These are phyloP conservation scores for Chenopodium quinoa DNA, from an alignment of 148 eudicot species.

Conservation along the genomic window DNA sequence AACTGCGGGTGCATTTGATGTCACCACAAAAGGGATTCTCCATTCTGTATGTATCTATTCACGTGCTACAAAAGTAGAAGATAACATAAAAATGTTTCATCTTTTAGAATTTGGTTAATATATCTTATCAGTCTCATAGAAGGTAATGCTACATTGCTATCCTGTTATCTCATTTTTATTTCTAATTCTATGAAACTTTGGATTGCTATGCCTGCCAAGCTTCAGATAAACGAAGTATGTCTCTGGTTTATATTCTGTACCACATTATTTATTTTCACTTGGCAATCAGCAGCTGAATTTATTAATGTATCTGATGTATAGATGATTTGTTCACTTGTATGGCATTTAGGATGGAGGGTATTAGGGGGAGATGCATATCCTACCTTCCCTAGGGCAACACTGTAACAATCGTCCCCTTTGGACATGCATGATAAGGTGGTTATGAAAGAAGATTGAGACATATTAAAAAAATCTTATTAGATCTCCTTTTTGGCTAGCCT, in stretches of 20 bases:
- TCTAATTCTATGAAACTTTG: background rate
- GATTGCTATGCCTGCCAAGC: background rate
- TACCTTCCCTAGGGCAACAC: no score
- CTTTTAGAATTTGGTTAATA: background rate
- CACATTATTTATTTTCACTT: background rate
- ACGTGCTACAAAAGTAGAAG: background rate
- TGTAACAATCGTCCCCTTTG: no score
- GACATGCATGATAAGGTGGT: no score
- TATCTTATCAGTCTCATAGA: background rate
- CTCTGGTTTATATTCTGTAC: background rate
- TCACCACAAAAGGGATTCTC: conserved; percentile 97
- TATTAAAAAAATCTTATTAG: no score
- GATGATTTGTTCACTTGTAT: background rate
- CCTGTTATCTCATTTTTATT: background rate
- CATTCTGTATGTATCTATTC: conserved; percentile 62
- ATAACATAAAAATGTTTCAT: background rate
- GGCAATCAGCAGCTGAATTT: no score
- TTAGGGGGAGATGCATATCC: background rate
- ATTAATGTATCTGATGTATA: background rate
- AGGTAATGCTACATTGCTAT: background rate
- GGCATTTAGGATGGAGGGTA: background rate
- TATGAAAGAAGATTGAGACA: no score
- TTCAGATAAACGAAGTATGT: background rate
- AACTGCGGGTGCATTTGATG: conserved; percentile 94
- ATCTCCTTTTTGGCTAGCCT: no score